Evolutionary conservation across 352 stramenopile genomes (phyloP).

Genomic region (Blastocystis sp.): DNA sequence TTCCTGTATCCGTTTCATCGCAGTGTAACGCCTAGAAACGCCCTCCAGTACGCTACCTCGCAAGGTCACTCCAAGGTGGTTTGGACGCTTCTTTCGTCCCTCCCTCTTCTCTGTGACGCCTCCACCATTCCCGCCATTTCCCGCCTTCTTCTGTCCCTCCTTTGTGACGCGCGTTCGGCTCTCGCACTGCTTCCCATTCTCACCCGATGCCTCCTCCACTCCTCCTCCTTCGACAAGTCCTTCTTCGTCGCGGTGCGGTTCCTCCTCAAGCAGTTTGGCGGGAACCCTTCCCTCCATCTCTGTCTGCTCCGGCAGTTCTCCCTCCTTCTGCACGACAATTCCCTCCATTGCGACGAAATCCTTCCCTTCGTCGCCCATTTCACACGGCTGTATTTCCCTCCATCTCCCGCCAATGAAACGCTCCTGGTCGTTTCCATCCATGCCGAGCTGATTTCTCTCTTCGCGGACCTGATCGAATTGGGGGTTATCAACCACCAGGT

Average conservation of each 20-base stretch:
- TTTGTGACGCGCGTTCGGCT: not conserved
- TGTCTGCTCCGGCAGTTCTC: not conserved
- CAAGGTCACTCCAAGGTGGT: not conserved
- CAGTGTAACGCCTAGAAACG: not conserved
- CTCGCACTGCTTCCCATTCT: not conserved
- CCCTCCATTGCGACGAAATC: not conserved
- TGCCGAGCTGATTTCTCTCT: not conserved
- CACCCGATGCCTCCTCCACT: not conserved
- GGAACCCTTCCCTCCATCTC: not conserved
- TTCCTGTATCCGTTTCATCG: not conserved
- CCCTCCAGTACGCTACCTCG: not conserved
- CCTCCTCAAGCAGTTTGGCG: not conserved
- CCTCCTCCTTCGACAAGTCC: not conserved
- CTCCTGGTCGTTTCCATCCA: not conserved
- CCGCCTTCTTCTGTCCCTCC: not conserved
- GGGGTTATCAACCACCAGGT: not conserved
- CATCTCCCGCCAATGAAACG: not conserved
- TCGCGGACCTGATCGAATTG: not conserved
- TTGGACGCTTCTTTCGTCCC: not conserved
- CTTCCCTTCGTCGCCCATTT: not conserved
- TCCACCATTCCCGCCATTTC: not conserved
- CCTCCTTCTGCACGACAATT: not conserved
- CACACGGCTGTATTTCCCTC: not conserved
- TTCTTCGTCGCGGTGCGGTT: not conserved
- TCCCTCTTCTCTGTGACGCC: not conserved